These are phyloP conservation scores for Schizosaccharomyces japonicus DNA, from an alignment of 805 yeast species.

Conservation along the genomic window DNA sequence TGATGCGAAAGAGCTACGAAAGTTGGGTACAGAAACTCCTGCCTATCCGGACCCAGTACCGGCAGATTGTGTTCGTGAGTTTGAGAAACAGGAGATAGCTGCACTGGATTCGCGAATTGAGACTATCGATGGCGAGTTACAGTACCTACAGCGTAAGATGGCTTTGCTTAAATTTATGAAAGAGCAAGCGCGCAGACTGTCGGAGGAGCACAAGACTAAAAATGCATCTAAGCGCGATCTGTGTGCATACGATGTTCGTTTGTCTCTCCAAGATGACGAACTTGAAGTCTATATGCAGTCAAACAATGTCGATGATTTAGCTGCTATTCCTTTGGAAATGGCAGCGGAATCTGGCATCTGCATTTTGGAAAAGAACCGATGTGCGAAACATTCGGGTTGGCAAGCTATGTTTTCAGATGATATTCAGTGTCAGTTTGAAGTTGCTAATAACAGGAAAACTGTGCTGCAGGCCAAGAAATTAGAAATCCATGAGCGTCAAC, in stretches of 20 bases:
- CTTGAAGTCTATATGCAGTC: too few relatives aligned
- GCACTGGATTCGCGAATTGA: background rate
- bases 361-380: conserved; percentile 10
- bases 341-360: conserved; percentile 9
- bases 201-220: background rate
- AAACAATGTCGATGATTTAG: background rate
- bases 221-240: conserved; percentile 10
- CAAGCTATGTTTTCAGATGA: conserved; percentile 10
- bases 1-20: background rate
- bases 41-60: background rate
- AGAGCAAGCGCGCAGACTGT: background rate
- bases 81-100: background rate
- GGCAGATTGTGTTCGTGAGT: background rate
- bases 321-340: background rate
- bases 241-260: conserved; percentile 13
- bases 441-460: background rate
- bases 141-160: background rate
- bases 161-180: background rate
- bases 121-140: background rate
- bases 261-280: background rate
- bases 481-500: background rate
- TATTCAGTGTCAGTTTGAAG: conserved; percentile 8
- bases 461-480: background rate
- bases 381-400: conserved; percentile 11
- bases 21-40: background rate